These are phyloP conservation scores for Cenchrus fungigraminus DNA, from an alignment of 176 grass and related monocot genomes.

Conservation along the genomic window DNA sequence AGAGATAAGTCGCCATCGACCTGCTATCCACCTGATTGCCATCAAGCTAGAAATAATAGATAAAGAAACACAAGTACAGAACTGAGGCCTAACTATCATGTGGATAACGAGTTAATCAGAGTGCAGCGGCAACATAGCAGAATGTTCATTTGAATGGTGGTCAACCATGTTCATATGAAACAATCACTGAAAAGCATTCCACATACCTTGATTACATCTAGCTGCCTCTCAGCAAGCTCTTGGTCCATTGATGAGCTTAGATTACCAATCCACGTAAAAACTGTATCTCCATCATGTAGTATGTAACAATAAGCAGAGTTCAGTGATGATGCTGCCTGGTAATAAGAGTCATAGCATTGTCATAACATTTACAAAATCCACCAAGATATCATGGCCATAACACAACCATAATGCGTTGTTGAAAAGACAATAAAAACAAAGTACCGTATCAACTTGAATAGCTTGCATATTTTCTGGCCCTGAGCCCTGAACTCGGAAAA, in stretches of 20 bases:
- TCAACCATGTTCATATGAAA: conserved; percentile 24
- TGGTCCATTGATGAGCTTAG: conserved; percentile 86
- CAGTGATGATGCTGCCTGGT: conserved; percentile 83
- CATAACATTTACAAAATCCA: conserved; percentile 16
- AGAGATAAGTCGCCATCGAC: not conserved
- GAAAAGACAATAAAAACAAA: conserved; percentile 28
- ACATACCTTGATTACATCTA: conserved; percentile 95
- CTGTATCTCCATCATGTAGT: conserved; percentile 82
- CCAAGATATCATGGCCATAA: conserved; percentile 27
- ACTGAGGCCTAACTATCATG: conserved; percentile 5
- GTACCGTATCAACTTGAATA: conserved; percentile 98
- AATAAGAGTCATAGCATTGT: conserved; percentile 42
- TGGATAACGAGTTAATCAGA: conserved; percentile 7
- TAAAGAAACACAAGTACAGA: conserved; percentile 1
- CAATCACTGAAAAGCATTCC: conserved; percentile 32
- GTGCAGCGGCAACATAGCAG: not conserved
- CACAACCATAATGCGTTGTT: conserved; percentile 16
- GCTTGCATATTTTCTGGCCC: conserved; percentile 99
- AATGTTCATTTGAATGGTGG: conserved; percentile 18
- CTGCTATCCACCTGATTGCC: not conserved
- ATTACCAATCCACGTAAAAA: conserved; percentile 97
- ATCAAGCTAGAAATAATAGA: conserved; percentile 26
- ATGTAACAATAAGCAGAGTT: conserved; percentile 98
- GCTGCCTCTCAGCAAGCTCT: conserved; percentile 93
- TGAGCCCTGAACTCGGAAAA: conserved; percentile 93